Evolutionary conservation across 306 rosid genomes (phyloP).

Genomic region (Castanospermum australe): DNA sequence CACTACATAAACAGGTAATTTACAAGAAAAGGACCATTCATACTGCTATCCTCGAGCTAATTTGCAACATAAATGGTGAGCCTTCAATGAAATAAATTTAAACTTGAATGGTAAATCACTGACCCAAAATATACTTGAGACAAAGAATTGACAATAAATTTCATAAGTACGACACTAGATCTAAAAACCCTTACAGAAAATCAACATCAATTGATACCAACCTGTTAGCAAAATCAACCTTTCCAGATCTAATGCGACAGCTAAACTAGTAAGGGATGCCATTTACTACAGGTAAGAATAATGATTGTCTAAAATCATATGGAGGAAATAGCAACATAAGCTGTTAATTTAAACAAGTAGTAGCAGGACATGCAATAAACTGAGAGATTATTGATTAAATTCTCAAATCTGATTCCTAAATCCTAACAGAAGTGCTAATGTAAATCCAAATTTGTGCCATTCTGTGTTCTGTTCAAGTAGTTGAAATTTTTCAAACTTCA

Average conservation of each 20-base stretch:
- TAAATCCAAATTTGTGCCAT: not conserved
- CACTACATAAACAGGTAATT: not conserved
- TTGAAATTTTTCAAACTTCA: not conserved
- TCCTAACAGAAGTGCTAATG: not conserved
- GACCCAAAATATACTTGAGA: not conserved
- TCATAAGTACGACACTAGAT: not conserved
- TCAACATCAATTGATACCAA: not conserved
- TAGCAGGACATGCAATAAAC: not conserved
- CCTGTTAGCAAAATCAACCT: not conserved
- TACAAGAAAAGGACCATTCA: not conserved
- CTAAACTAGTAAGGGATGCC: not conserved
- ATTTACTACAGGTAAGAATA: not conserved
- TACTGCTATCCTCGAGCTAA: not conserved
- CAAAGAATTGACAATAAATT: not conserved
- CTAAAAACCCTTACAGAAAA: not conserved
- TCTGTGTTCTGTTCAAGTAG: not conserved
- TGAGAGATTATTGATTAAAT: not conserved
- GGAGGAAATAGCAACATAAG: not conserved
- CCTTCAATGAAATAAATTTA: slow-evolving; percentile 1
- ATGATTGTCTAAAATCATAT: not conserved
- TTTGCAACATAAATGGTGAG: not conserved
- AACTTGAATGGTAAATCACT: slow-evolving; percentile 8
- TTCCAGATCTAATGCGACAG: not conserved
- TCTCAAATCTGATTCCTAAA: not conserved
- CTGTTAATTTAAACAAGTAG: not conserved